Evolutionary conservation across 225 moss, liverwort and hornwort genomes (phyloP).

Genomic region (Bryum argenteum): DNA sequence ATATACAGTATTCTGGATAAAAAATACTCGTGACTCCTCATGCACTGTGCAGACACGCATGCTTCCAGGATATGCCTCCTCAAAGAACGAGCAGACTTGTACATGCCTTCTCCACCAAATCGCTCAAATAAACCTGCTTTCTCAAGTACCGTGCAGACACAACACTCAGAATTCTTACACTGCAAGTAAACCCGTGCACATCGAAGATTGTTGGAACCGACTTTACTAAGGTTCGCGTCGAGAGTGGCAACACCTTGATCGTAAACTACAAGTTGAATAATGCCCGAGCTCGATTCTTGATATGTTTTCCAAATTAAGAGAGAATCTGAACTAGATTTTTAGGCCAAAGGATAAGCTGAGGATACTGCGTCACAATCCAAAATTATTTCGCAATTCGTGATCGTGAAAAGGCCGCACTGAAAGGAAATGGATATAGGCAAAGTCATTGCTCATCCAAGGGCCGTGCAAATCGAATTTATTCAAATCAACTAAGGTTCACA

Average conservation of each 20-base stretch:
- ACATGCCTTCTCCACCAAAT: not conserved
- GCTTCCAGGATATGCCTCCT: constrained; percentile 9
- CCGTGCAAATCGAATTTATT: not conserved
- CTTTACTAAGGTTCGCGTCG: not conserved
- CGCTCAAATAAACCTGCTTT: not conserved
- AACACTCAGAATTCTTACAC: not conserved
- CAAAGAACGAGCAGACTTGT: constrained; percentile 1
- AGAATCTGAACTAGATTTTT: too few relatives aligned
- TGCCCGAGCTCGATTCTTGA: not conserved
- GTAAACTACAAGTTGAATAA: not conserved
- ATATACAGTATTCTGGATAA: not conserved
- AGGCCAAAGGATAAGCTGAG: too few relatives aligned
- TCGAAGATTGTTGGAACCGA: not conserved
- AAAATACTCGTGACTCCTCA: constrained; percentile 1
- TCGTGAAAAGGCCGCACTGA: not conserved
- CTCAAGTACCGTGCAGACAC: constrained; percentile 16
- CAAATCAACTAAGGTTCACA: not conserved
- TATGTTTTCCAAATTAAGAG: not conserved
- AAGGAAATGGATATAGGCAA: constrained; percentile 19
- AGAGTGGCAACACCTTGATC: too few relatives aligned
- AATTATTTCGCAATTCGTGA: not conserved
- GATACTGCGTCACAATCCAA: not conserved
- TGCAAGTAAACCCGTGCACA: not conserved
- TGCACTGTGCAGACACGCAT: constrained; percentile 2
- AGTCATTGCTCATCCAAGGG: constrained; percentile 18